Conservation (phyloP, 176 grass and related monocot species). For the Triticum timopheevii region DNA sequence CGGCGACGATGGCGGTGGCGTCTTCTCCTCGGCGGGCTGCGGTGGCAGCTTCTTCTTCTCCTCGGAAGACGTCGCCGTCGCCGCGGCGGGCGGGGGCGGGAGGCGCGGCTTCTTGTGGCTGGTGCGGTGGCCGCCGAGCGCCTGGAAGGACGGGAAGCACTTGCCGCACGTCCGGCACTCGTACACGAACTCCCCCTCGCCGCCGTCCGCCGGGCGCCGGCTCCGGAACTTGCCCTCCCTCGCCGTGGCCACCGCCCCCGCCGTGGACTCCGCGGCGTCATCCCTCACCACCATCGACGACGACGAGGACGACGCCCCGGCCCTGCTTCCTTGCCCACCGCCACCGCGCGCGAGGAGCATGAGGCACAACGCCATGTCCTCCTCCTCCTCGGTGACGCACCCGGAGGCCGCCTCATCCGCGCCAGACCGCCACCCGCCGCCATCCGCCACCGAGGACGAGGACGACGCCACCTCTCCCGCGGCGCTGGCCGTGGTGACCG, state of each 20-base stretch:
- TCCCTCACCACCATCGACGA: neutral
- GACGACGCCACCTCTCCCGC: constrained; percentile 14
- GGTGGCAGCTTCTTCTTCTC: neutral
- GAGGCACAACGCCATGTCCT: constrained; percentile 82
- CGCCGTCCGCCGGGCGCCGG: constrained; percentile 37
- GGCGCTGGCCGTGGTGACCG: neutral
- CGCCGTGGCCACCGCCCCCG: neutral
- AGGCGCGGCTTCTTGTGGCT: constrained; percentile 89
- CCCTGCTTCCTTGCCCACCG: neutral
- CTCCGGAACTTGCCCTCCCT: constrained; percentile 34
- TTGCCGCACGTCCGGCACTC: constrained; percentile 94
- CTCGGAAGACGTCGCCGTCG: neutral
- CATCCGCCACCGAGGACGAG: constrained; percentile 9
- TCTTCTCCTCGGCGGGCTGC: neutral
- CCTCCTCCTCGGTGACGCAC: constrained; percentile 65
- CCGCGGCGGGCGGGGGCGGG: neutral
- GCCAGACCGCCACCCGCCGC: constrained; percentile 26
- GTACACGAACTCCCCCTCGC: constrained; percentile 51
- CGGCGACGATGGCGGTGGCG: neutral
- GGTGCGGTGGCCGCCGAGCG: constrained; percentile 96
- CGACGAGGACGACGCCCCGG: neutral
- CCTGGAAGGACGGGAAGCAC: constrained; percentile 89
- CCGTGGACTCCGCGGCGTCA: neutral
- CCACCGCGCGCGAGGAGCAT: constrained; percentile 55
- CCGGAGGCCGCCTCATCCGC: constrained; percentile 23